Evolutionary conservation across 2,329 filamentous ascomycete genomes (phyloP), one percentile per base, ranked within the genome.

Genomic region (Penicillium thymicola): DNA sequence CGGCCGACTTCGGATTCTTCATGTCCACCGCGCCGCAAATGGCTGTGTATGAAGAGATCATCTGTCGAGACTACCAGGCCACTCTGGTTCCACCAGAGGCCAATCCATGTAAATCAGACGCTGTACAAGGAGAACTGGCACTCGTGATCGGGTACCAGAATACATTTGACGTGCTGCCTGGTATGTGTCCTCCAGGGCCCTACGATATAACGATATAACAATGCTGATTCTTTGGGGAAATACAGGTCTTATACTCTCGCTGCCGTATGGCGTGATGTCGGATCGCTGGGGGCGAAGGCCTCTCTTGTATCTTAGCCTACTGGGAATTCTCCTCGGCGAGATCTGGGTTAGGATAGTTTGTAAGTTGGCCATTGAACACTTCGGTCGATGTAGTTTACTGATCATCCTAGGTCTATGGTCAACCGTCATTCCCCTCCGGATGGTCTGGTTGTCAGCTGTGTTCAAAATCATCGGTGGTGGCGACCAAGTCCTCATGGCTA

Each of bases 91-190:
- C 37, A 4, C 21, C 45, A 16, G 43, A 27, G 18, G 11, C 13
- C 18, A 51, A 66, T 34, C 61, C 58, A 14, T 72, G 70, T 44
- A 72, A 72, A 61, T 65, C 68, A 6, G 69, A 69, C 25, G 53
- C 54, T 14, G 68, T 72, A 14, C 70, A 72, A 45, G 65, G 59
- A 16, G 69, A 72, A 48, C 44, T 71, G 42, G 70, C 70, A 11
- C 44, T 71, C 13, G 43, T 72, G 5, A 58, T 61, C 14, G 70
- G 70, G 2, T 70, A 67, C 54, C 69, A 70, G 47, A 63, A 67
- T 28, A 68, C 63, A 6, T 59, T 66, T 23, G 62, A 62, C 21
- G 53, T 60, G 7, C 27, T 71, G 18, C 67, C 68, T 25, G 55
- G 67, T 63, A 59, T 52, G 60, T 32, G 11, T 36, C 11, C 5